Evolutionary conservation across 2,329 filamentous ascomycete genomes (phyloP), one percentile per base, ranked within the genome.

Genomic region (Chrysosporium queenslandicum): DNA sequence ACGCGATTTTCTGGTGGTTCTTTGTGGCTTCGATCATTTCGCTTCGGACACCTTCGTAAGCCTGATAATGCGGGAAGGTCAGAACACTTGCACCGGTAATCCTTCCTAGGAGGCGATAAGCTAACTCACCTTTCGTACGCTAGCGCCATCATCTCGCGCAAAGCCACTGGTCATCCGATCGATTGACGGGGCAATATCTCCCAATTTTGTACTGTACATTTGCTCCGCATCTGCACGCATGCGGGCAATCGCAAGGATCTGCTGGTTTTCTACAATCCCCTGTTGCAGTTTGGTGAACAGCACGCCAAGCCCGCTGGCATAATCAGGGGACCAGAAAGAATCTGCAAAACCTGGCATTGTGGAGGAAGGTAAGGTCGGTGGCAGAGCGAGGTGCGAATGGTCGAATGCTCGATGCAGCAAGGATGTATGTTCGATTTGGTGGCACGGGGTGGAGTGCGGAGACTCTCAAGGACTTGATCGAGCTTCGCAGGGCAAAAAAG

Each of bases 311-410:
- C 92, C 90, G 76, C 87, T 89, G 68, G 91, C 91, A 77, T 97
- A 97, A 78, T 98, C 92, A 67, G 82, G 81, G 57, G 92, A 95
- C 92, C 92, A 98, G 74, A 98, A 97, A 47, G 90, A 95, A 73
- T 91, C 88, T 61, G 89, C 83, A 72, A 98, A 97, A 63, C 87
- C 81, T 61, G 86, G 85, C 86, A 91, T 91, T 67, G 70, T 81
- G 64, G 60, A 53, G 30, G 52, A 42, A 14, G 23, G 34, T 6
- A n/a, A 29, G 18, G n/a, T 39, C 23, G 12, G 14, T 9, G 16
- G 34, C 23, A 16, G 45, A n/a, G 32, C 8, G 12, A 36, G n/a
- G 30, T 9, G 37, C 12, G 16, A 29, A 2, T 6, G 21, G 27
- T 29, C 20, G 12, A 29, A 12, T 4, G 20, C 8, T 23, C 18